Base-by-base conservation (phyloP, 2,329 filamentous ascomycete species). In the Nannizzia gypsea region DNA sequence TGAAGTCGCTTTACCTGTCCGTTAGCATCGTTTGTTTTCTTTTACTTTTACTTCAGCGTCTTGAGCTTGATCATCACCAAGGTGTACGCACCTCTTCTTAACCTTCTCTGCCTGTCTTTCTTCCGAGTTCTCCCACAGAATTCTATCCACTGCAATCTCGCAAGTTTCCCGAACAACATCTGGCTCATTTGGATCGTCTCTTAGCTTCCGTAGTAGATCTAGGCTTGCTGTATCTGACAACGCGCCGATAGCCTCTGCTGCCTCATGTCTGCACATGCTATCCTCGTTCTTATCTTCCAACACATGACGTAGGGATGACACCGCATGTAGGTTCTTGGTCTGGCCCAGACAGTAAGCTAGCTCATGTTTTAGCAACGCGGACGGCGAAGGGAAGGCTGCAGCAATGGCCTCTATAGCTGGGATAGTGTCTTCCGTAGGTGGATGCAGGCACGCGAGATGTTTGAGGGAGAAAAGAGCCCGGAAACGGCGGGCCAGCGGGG, bases 381-480 rank as follows among this genome's bases (percentile, higher is more conserved):
- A 97, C 0, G 88, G 85, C 2, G 92, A 95, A 0, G 78, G 69
- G 67, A 99, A 93, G 1, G 81, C 92, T 6, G 90, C 90, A 1
- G 92, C 90, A 67, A 99, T 99, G 46, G 93, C 91, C 65, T 84
- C 76, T 66, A 86, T 84, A 17, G 87, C 82, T 46, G 85, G 83
- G 6, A 84, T 76, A 0, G 80, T 81, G 64, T 83, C 76, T 46
- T 77, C 72, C 28, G 78, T 82, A 0, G 81, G 74, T 8, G 82
- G 81, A 40, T 80, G 73, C 64, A 85, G 82, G 61, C 83, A 85
- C 55, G 93, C 92, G 62, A 97, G 79, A 73, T 97, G 89, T 78
- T 99, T 99, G 62, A 99, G 85, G 17, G 92, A 96, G 79, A 99
- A 99, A 67, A 99, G 88, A 48, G 93, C 92, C 68, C 93, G 90